Conservation (phyloP, 345 rosid species). For the Sisymbrium irio region DNA sequence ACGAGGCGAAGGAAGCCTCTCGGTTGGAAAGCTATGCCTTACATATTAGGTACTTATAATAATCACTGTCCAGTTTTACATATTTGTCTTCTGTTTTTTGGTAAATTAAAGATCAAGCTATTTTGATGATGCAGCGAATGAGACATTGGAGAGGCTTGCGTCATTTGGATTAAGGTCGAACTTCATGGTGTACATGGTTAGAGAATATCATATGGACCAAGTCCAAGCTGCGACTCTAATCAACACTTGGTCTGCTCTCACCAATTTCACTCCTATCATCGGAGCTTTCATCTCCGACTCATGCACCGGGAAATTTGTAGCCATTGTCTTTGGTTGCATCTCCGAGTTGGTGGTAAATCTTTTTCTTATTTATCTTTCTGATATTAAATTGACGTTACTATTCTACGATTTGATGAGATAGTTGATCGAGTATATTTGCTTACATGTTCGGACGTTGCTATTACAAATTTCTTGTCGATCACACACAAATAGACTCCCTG, state of each 20-base stretch:
- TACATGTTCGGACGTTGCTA: not conserved
- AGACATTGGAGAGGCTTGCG: conserved; percentile 75
- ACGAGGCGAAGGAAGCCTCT: conserved; percentile 39
- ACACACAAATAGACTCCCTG: not conserved
- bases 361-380: not conserved
- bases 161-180: conserved; percentile 55
- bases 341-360: conserved; percentile 55
- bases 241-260: conserved; percentile 61
- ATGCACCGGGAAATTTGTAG: conserved; percentile 46
- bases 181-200: conserved; percentile 60
- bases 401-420: not conserved
- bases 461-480: not conserved
- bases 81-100: not conserved
- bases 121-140: conserved; percentile 49
- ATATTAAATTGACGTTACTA: not conserved
- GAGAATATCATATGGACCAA: conserved; percentile 58
- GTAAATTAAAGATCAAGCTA: not conserved
- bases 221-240: conserved; percentile 51
- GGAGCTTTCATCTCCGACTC: conserved; percentile 71
- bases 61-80: not conserved
- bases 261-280: conserved; percentile 56
- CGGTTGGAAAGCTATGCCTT: conserved; percentile 89
- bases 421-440: not conserved
- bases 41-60: conserved; percentile 50
- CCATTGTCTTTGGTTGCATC: conserved; percentile 52